Percentiles rank a stretch among this genome's conserved stretches.
phyloP scores from a whole-genome alignment of 441 rosid genomes.

The Sinapis alba region DNA sequence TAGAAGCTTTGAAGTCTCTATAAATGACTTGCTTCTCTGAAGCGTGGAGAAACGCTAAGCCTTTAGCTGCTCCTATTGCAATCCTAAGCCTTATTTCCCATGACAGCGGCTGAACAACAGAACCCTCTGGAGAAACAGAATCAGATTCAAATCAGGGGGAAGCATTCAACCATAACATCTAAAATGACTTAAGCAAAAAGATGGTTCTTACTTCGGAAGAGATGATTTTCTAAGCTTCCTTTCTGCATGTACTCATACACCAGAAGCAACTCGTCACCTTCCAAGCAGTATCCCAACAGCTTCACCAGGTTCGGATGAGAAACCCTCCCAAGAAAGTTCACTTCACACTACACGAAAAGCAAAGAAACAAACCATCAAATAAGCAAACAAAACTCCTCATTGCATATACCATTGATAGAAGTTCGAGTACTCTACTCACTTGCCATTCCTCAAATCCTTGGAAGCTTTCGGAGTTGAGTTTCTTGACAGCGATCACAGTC shows the following conservation, averaged over 20 bases:
- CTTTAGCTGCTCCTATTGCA: constrained; percentile 85
- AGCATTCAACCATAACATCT: not conserved
- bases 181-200: not conserved
- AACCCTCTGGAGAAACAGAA: constrained; percentile 56
- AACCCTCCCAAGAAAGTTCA: constrained; percentile 77
- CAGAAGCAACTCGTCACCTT: constrained; percentile 79
- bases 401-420: not conserved
- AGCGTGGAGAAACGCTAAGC: constrained; percentile 73
- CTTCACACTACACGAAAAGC: constrained; percentile 65
- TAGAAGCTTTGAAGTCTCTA: constrained; percentile 91
- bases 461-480: constrained; percentile 77
- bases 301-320: constrained; percentile 88
- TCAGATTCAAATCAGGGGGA: not conserved
- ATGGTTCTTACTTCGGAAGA: constrained; percentile 75
- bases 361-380: constrained; percentile 6
- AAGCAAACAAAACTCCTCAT: not conserved
- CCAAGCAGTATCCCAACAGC: constrained; percentile 80
- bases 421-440: constrained; percentile 48
- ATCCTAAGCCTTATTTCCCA: constrained; percentile 77
- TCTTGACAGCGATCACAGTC: constrained; percentile 80
- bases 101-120: constrained; percentile 76
- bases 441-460: constrained; percentile 96
- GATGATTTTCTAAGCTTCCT: constrained; percentile 92
- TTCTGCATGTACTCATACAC: constrained; percentile 90
- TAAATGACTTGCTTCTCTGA: constrained; percentile 85